Base-by-base conservation (phyloP, 2,329 filamentous ascomycete genomes). In the Fusarium palustre region DNA sequence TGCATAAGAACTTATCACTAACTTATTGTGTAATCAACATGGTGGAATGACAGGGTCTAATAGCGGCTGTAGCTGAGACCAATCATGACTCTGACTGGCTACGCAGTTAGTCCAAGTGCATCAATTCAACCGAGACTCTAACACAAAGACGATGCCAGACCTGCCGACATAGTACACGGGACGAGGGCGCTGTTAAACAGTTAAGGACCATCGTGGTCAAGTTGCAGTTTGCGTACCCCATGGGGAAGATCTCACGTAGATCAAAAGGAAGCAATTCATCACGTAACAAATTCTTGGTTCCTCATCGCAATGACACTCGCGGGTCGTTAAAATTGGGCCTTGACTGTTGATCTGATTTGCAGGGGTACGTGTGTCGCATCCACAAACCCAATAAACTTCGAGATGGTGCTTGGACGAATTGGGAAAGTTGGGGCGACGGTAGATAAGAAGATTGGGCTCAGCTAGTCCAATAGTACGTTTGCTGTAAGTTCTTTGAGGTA, bases 181-280 rank as follows among this genome's bases (percentile, higher is more conserved):
- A 47, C 30, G 20, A 20, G 22, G 25, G 38, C 28, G 22, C 5
- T n/a, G 22, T 12, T 18, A 30, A 7, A 16, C 36, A 28, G 31
- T 52, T 28, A 4, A 38, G 4, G 18, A 34, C 13, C n/a, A 28
- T 55, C 22, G 18, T 38, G 16, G 22, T 47, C 18, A 25, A 43
- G n/a, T 50, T 68, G 49, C 38, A 70, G 54, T 68, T 41, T 49
- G 39, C 20, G 55, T 64, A 70, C 67, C 67, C 67, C 66, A 52
- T 69, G 67, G 67, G 66, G 67, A 64, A 69, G 67, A 64, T 50
- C 42, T 38, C 34, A 13, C 20, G 68, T 50, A 54, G 57, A 70
- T 60, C 49, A 42, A 11, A 41, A 16, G n/a, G 5, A 12, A 36
- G 48, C 42, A 54, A 49, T 49, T 36, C 39, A 68, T 68, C 53